Evolutionary conservation across 768 basidiomycete species (phyloP).

Genomic region (Boletales sp.): DNA sequence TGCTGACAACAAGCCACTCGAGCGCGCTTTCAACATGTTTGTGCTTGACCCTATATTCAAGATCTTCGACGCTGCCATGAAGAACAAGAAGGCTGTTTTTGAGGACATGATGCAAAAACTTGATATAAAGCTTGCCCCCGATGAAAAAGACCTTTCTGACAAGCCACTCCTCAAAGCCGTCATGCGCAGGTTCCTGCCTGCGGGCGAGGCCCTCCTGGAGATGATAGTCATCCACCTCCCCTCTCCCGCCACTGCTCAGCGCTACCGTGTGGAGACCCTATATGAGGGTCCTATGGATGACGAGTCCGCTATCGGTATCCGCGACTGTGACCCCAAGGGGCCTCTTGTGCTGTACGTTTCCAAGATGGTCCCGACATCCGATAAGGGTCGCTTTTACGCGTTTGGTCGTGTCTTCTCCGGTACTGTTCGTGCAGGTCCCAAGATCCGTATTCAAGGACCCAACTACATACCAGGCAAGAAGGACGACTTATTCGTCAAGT

Average conservation of each 20-base stretch:
- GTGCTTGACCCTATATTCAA: constrained; percentile 99
- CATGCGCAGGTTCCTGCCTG: constrained; percentile 99
- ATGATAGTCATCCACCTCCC: constrained; percentile 99
- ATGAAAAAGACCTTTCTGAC: constrained; percentile 85
- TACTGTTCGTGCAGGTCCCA: constrained; percentile 94
- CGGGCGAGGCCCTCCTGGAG: constrained; percentile 96
- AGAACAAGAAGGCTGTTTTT: constrained; percentile 94
- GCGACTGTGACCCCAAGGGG: constrained; percentile 94
- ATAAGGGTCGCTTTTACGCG: constrained; percentile 99
- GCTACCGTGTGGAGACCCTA: constrained; percentile 98
- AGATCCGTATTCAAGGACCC: constrained; percentile 98
- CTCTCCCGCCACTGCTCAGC: constrained; percentile 94
- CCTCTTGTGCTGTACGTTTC: constrained; percentile 98
- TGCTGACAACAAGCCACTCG: constrained; percentile 85
- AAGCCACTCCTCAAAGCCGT: constrained; percentile 95
- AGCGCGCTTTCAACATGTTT: constrained; percentile 98
- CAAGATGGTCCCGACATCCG: constrained; percentile 99
- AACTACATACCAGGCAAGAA: constrained; percentile 99
- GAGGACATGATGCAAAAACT: constrained; percentile 90
- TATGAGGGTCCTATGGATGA: constrained; percentile 99
- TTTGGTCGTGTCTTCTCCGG: constrained; percentile 99
- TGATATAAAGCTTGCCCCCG: constrained; percentile 81
- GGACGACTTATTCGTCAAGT: constrained; percentile 96
- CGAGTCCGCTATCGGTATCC: constrained; percentile 97
- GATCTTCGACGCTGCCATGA: constrained; percentile 98